Conservation (phyloP, 2,329 filamentous ascomycete genomes). For the Harringtonia lauricola region DNA sequence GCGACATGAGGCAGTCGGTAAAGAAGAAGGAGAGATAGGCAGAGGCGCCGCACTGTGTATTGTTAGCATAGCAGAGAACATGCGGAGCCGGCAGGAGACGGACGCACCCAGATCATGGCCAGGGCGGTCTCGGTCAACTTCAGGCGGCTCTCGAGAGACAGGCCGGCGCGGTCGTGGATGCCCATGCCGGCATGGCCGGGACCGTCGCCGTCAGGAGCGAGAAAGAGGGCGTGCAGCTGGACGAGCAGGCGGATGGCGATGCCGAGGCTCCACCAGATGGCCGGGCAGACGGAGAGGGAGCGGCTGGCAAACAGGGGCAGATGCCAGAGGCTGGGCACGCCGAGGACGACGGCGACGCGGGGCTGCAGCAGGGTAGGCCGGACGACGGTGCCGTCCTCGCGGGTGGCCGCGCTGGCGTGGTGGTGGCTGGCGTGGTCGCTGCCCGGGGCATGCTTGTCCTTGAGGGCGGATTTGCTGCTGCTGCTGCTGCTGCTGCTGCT, state of each 20-base stretch:
- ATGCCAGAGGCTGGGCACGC: constrained; percentile 63
- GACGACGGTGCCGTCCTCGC: constrained; percentile 8
- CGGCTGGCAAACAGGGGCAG: constrained; percentile 61
- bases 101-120: constrained; percentile 58
- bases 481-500: not conserved
- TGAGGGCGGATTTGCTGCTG: not conserved
- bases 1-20: constrained; percentile 73
- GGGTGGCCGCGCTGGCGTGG: not conserved
- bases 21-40: constrained; percentile 76
- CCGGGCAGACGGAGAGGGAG: constrained; percentile 59
- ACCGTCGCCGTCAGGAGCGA: constrained; percentile 3
- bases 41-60: constrained; percentile 56
- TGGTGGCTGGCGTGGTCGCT: constrained; percentile 3
- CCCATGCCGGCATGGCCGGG: not conserved
- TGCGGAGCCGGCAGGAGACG: not conserved
- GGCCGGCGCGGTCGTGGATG: constrained; percentile 5
- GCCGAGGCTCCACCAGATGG: constrained; percentile 60
- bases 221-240: constrained; percentile 35
- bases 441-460: not conserved
- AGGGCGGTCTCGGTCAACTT: constrained; percentile 57
- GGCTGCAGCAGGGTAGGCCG: constrained; percentile 51
- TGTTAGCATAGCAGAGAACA: constrained; percentile 1
- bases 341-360: constrained; percentile 66
- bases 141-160: constrained; percentile 32
- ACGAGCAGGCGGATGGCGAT: constrained; percentile 58